These are phyloP conservation scores for Russula sp. DNA, from an alignment of 768 basidiomycete genomes.

Conservation along the genomic window DNA sequence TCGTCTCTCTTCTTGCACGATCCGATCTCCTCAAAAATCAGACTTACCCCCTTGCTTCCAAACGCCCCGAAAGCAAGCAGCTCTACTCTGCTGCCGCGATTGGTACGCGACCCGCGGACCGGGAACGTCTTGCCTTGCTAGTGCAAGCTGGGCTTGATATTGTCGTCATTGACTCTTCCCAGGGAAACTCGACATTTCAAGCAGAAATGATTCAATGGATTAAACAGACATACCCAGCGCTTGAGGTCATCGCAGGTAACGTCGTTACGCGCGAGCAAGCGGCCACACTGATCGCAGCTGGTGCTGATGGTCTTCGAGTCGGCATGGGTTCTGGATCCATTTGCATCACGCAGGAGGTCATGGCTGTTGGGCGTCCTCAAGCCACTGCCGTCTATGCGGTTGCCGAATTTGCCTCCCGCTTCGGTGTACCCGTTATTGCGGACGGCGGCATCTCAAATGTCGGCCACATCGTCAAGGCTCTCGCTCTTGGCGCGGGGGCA, in stretches of 20 bases:
- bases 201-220: conserved; percentile 94
- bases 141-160: conserved; percentile 95
- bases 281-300: conserved; percentile 87
- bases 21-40: conserved; percentile 98
- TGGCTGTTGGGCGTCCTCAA: conserved; percentile 98
- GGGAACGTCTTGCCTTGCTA: conserved; percentile 78
- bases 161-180: conserved; percentile 91
- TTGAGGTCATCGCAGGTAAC: conserved; percentile 96
- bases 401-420: conserved; percentile 86
- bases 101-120: conserved; percentile 87
- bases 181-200: conserved; percentile 93
- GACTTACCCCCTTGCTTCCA: conserved; percentile 91
- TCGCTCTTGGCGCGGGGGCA: conserved; percentile 88
- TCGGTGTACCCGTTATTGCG: conserved; percentile 95
- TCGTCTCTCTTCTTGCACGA: conserved; percentile 85
- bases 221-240: conserved; percentile 76
- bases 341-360: conserved; percentile 99
- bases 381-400: conserved; percentile 98
- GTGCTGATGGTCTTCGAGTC: conserved; percentile 91
- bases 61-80: conserved; percentile 88
- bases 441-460: conserved; percentile 96
- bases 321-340: conserved; percentile 99
- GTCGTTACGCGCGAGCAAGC: conserved; percentile 98
- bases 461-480: conserved; percentile 96
- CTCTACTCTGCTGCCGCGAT: conserved; percentile 95